Evolutionary conservation across 257 asterid species (phyloP).

Genomic region (Mentha longifolia): DNA sequence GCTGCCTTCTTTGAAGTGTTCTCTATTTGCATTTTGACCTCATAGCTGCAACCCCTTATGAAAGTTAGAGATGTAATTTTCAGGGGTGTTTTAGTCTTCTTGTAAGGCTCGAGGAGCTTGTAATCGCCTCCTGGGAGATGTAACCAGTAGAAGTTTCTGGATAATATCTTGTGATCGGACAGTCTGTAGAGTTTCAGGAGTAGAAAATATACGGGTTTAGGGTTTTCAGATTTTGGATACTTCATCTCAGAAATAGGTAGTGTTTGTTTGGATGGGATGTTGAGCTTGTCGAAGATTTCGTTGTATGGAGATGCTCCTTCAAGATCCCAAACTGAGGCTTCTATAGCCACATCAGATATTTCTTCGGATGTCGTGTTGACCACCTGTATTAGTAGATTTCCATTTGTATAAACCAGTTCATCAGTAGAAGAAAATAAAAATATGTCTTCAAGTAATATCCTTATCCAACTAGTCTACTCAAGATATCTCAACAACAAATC

Average conservation of each 20-base stretch:
- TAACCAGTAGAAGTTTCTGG: conserved; percentile 93
- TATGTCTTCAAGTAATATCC: too few species aligned
- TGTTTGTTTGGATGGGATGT: conserved; percentile 69
- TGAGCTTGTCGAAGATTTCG: conserved; percentile 61
- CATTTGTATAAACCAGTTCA: too few species aligned
- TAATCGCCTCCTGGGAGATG: conserved; percentile 77
- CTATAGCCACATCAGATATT: conserved; percentile 66
- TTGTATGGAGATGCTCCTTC: conserved; percentile 70
- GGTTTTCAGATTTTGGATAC: conserved; percentile 69
- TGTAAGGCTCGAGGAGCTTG: conserved; percentile 75
- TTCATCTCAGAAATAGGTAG: conserved; percentile 65
- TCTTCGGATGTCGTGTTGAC: conserved; percentile 66
- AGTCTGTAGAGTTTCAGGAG: conserved; percentile 75
- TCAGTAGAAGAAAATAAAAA: neutral
- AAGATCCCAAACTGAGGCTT: conserved; percentile 80
- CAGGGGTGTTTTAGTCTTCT: conserved; percentile 58
- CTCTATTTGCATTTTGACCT: conserved; percentile 62
- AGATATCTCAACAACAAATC: neutral
- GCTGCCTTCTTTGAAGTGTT: conserved; percentile 65
- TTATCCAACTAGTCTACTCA: too few species aligned
- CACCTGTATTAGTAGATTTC: conserved; percentile 40
- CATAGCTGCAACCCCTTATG: conserved; percentile 63
- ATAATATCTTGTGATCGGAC: conserved; percentile 58
- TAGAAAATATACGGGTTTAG: conserved; percentile 82
- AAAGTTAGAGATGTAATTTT: conserved; percentile 57